Base-by-base conservation (phyloP, 2,329 filamentous ascomycete genomes). In the Stylonectria norvegica region DNA sequence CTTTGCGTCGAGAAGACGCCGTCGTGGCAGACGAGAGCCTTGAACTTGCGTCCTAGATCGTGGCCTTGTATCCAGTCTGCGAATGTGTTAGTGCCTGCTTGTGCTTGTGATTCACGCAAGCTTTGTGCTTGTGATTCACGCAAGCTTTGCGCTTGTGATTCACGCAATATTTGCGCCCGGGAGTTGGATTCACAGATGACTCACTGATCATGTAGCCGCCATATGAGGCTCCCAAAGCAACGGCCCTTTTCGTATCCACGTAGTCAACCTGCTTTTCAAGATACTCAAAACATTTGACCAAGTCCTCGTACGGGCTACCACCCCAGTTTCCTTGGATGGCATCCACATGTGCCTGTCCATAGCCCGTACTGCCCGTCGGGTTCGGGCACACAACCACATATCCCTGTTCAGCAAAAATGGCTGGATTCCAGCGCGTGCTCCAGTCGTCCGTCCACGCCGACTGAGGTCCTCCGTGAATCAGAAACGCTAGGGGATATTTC, bases 51-150 rank as follows among this genome's bases (percentile, higher is more conserved):
- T 15, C 89, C 89, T 0, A 96, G 75, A 1, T 79, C 75, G 48
- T 93, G 85, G 6, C 90, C 90, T 65, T 95, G 89, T 54, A 95
- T 89, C 89, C 90, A 95, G 61, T 95, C 75, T 75, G 23, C 44
- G 8, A 65, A 61, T 60, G 5, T 17, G 47, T 63, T 29, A 64
- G 55, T 35, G 38, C 22, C 14, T 12, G 18, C 10, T n/a, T 18
- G 20, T n/a, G n/a, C 11, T 23, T 3, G 2, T 4, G 15, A 10
- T 6, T 30, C 27, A 30, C 9, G 27, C 6, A 9, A 9, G 6
- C 8, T 8, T 10, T 15, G 6, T 25, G 7, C 15, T n/a, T 10
- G n/a, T 10, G 8, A 10, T 6, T 30, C 27, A 30, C 9, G 27
- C 6, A 9, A 9, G 6, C 8, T 8, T 10, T 15, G 6, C 12